Conservation (phyloP, 768 basidiomycete genomes). For the Myochromella boudieri region DNA sequence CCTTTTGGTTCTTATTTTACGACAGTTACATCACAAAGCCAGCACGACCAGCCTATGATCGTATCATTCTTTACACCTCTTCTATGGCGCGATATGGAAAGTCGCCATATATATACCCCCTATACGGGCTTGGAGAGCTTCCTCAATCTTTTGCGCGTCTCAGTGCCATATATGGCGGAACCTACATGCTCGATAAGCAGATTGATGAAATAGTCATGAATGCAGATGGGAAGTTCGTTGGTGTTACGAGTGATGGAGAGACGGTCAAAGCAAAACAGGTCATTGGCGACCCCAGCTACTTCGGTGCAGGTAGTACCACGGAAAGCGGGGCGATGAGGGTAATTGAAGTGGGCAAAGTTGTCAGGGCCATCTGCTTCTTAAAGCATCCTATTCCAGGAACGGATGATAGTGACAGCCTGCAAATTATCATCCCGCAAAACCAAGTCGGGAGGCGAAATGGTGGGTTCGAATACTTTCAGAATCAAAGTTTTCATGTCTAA, state of each 20-base stretch:
- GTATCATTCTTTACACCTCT: slow-evolving; percentile 95
- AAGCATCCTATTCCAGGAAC: slow-evolving; percentile 99
- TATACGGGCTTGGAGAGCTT: slow-evolving; percentile 98
- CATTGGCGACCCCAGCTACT: slow-evolving; percentile 98
- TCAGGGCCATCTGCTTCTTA: slow-evolving; percentile 95
- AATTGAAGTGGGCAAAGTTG: slow-evolving; percentile 90
- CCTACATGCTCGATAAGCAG: slow-evolving; percentile 98
- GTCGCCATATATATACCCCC: slow-evolving; percentile 98
- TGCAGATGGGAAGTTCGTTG: slow-evolving; percentile 84
- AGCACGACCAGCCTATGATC: slow-evolving; percentile 87
- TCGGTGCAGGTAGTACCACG: slow-evolving; percentile 67
- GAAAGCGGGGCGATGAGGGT: slow-evolving; percentile 83
- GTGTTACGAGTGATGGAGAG: slow-evolving; percentile 87
- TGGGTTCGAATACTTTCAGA: slow-evolving; percentile 36
- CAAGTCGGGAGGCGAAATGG: slow-evolving; percentile 93
- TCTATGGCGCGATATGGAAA: slow-evolving; percentile 99
- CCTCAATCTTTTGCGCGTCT: slow-evolving; percentile 98
- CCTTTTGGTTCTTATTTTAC: slow-evolving; percentile 1
- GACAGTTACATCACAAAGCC: slow-evolving; percentile 89
- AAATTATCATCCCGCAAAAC: slow-evolving; percentile 99
- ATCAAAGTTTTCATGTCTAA: background rate
- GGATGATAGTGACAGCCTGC: slow-evolving; percentile 91
- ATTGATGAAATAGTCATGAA: slow-evolving; percentile 91
- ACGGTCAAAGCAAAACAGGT: slow-evolving; percentile 97
- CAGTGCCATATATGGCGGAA: slow-evolving; percentile 97